Conservation (phyloP, 306 rosid species). For the Begonia masoniana region DNA sequence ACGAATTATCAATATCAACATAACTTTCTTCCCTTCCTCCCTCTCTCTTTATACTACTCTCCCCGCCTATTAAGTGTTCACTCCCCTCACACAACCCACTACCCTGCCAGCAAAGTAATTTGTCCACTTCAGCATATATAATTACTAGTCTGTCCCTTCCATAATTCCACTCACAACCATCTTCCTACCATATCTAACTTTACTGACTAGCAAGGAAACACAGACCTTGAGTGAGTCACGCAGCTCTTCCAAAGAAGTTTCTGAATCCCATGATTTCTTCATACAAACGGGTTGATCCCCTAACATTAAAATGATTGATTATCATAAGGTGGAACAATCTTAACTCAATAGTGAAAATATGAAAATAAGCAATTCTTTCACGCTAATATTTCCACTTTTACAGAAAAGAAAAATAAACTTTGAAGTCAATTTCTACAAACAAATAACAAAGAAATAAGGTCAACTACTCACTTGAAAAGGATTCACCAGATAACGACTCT, state of each 20-base stretch:
- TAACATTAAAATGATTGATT: conserved; percentile 7
- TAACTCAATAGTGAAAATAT: neutral
- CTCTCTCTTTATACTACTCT: neutral
- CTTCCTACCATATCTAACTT: too few relatives aligned
- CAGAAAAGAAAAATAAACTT: neutral
- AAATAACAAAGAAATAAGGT: conserved; percentile 4
- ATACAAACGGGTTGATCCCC: conserved; percentile 19
- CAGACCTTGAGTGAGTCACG: conserved; percentile 53
- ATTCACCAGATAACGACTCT: conserved; percentile 27
- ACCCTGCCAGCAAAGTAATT: too few relatives aligned
- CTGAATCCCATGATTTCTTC: conserved; percentile 21
- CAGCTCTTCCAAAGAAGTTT: conserved; percentile 28
- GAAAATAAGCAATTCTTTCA: neutral
- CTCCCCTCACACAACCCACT: too few relatives aligned
- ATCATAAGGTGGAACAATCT: neutral
- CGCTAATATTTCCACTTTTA: too few relatives aligned
- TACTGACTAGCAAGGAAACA: neutral
- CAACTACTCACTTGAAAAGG: conserved; percentile 38
- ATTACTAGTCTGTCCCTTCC: too few relatives aligned
- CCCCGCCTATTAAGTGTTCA: too few relatives aligned
- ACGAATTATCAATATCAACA: too few relatives aligned
- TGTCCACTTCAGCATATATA: too few relatives aligned
- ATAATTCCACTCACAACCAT: too few relatives aligned
- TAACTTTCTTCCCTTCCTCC: neutral
- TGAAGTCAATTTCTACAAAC: neutral